Conservation (phyloP, 2,329 filamentous ascomycete genomes). For the Fusarium tanahbumbuense region DNA sequence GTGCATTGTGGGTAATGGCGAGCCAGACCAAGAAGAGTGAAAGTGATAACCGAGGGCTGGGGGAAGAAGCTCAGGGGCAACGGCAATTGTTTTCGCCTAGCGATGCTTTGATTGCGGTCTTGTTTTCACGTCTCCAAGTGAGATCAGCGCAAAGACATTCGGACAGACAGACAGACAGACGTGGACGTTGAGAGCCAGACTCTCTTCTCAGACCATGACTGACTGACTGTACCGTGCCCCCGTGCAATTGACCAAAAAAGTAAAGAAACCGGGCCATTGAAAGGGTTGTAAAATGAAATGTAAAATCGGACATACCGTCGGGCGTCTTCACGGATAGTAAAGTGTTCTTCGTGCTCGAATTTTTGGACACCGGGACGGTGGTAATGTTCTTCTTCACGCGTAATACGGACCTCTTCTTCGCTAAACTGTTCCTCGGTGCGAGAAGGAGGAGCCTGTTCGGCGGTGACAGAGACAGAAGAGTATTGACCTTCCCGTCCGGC, state of each 20-base stretch:
- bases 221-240: neutral
- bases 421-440: conserved; percentile 71
- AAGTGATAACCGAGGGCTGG: conserved; percentile 10
- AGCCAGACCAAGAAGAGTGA: conserved; percentile 30
- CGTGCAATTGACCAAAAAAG: conserved; percentile 3
- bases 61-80: conserved; percentile 32
- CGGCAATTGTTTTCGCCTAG: conserved; percentile 26
- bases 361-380: conserved; percentile 74
- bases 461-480: conserved; percentile 76
- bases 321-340: conserved; percentile 59
- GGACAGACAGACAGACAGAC: neutral
- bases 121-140: conserved; percentile 19
- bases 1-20: conserved; percentile 39
- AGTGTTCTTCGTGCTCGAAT: conserved; percentile 45
- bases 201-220: conserved; percentile 4
- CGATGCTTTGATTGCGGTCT: conserved; percentile 20
- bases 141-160: conserved; percentile 18
- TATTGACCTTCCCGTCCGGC: conserved; percentile 98
- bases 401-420: conserved; percentile 87
- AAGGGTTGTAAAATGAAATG: conserved; percentile 6
- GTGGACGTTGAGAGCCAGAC: neutral
- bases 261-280: neutral
- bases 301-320: conserved; percentile 59
- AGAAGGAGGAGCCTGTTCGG: conserved; percentile 71
- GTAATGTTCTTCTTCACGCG: conserved; percentile 81